Conservation (phyloP, 345 rosid genomes). For the Laguncularia racemosa region DNA sequence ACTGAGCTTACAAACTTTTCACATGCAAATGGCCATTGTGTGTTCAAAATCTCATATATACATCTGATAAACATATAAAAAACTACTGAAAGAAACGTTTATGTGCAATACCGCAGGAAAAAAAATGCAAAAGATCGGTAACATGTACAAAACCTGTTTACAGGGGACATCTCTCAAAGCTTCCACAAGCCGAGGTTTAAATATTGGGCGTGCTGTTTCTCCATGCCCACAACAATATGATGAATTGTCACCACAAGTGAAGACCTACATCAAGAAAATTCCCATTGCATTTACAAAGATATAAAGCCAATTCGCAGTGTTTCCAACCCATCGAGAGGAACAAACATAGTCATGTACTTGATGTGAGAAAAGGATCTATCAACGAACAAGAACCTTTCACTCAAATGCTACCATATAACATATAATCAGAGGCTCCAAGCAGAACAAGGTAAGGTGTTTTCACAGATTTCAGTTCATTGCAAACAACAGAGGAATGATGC, state of each 20-base stretch:
- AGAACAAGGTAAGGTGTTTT: too few relatives aligned
- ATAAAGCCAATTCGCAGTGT: background rate
- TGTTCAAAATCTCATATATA: too few relatives aligned
- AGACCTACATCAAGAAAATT: slow-evolving; percentile 45
- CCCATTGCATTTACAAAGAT: background rate
- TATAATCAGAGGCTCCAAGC: too few relatives aligned
- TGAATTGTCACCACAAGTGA: slow-evolving; percentile 93
- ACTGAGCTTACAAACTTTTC: too few relatives aligned
- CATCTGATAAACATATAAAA: too few relatives aligned
- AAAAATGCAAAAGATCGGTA: background rate
- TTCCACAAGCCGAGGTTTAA: slow-evolving; percentile 80
- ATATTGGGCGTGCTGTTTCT: slow-evolving; percentile 70
- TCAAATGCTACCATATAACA: too few relatives aligned
- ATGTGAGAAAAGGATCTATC: too few relatives aligned
- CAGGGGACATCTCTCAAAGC: slow-evolving; percentile 73
- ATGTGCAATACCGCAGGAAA: background rate
- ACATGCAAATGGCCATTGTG: too few relatives aligned
- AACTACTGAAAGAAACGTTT: too few relatives aligned
- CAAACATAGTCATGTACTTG: background rate
- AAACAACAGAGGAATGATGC: too few relatives aligned
- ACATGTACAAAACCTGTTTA: slow-evolving; percentile 53
- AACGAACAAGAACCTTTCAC: too few relatives aligned
- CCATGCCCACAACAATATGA: slow-evolving; percentile 82
- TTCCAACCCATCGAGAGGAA: background rate
- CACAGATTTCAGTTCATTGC: too few relatives aligned